These are phyloP conservation scores for Flaveria linearis DNA, from an alignment of 129 eudicot genomes.

Conservation along the genomic window DNA sequence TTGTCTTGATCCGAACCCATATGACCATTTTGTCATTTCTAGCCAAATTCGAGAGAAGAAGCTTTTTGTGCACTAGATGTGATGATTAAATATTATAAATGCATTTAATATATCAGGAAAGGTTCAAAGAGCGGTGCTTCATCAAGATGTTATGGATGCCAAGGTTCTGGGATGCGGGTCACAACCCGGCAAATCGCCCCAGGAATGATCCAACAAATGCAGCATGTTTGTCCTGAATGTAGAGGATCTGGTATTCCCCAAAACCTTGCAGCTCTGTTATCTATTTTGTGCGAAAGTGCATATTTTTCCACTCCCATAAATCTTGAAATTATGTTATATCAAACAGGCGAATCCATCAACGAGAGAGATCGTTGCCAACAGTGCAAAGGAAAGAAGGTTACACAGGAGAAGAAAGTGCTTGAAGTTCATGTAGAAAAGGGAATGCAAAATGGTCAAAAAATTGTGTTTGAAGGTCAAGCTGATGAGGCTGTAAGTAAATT, in stretches of 20 bases:
- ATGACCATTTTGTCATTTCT: neutral
- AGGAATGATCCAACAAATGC: constrained; percentile 81
- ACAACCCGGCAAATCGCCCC: constrained; percentile 62
- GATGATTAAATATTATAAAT: neutral
- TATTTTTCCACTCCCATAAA: neutral
- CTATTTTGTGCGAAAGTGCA: neutral
- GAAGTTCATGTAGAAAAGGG: constrained; percentile 80
- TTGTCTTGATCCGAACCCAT: neutral
- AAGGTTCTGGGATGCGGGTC: constrained; percentile 69
- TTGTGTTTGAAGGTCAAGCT: constrained; percentile 62
- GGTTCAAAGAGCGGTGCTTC: constrained; percentile 77
- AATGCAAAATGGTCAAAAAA: constrained; percentile 73
- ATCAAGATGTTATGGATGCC: constrained; percentile 69
- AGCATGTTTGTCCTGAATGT: constrained; percentile 71
- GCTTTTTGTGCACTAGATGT: neutral
- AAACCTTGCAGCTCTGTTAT: neutral
- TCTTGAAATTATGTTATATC: neutral
- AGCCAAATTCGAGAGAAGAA: neutral
- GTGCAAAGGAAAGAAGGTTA: constrained; percentile 78
- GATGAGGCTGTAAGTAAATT: constrained; percentile 75
- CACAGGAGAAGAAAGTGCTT: constrained; percentile 64
- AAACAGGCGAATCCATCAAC: constrained; percentile 68
- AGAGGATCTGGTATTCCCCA: constrained; percentile 62
- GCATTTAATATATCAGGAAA: constrained; percentile 48
- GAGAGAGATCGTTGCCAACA: constrained; percentile 67